Percentiles rank a stretch among this genome's conserved stretches.
Evolutionary conservation across 2,329 filamentous ascomycete species (phyloP).

Genomic region (Teratosphaeria epicoccoides): DNA sequence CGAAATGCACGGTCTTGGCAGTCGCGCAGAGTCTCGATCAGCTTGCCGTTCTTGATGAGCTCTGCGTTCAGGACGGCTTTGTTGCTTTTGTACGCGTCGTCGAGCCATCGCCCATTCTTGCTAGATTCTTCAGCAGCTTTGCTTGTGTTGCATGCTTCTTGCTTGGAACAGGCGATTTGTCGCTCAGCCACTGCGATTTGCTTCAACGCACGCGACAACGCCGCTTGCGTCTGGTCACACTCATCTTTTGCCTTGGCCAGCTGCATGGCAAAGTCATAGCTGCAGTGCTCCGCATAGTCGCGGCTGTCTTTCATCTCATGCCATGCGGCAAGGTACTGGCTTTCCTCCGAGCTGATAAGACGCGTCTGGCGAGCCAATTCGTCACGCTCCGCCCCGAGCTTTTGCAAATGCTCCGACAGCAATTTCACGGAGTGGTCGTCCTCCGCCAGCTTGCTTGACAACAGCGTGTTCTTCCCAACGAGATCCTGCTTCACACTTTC

Average conservation of each 20-base stretch:
- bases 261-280: background rate
- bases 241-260: background rate
- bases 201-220: background rate
- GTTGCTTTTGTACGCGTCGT: background rate
- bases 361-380: background rate
- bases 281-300: background rate
- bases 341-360: background rate
- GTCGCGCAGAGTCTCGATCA: background rate
- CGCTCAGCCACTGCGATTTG: background rate
- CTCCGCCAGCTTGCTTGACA: background rate
- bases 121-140: background rate
- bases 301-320: background rate
- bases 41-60: background rate
- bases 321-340: background rate
- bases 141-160: background rate
- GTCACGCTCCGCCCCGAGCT: background rate
- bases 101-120: background rate
- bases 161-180: background rate
- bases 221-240: background rate
- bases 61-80: background rate
- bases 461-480: background rate
- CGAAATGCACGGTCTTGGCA: too few species aligned
- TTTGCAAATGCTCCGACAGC: background rate
- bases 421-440: background rate
- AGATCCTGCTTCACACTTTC: background rate